These are phyloP conservation scores for Tetrastigma voinierianum DNA, from an alignment of 164 flowering plant species.

Conservation along the genomic window DNA sequence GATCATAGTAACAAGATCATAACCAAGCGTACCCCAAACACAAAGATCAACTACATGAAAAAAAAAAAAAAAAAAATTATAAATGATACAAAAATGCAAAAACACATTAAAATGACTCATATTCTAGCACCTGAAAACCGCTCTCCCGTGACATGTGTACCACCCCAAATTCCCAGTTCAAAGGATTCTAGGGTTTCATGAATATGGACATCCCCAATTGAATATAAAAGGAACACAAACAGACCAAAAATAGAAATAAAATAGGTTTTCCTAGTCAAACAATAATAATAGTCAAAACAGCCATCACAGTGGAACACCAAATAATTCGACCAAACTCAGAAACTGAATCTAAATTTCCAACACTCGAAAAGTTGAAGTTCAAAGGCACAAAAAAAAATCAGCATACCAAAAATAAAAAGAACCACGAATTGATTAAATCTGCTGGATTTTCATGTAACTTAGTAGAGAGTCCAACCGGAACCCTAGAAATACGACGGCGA, in stretches of 20 bases:
- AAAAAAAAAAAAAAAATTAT: too few relatives aligned
- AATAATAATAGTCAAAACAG: slow-evolving; percentile 7
- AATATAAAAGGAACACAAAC: neutral
- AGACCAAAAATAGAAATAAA: neutral
- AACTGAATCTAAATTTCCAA: neutral
- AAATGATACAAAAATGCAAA: too few relatives aligned
- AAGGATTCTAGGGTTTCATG: neutral
- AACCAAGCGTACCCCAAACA: too few relatives aligned
- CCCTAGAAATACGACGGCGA: slow-evolving; percentile 5
- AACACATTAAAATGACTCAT: too few relatives aligned
- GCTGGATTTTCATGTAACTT: slow-evolving; percentile 16
- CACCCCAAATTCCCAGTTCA: neutral
- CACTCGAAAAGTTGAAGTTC: neutral
- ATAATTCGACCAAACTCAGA: neutral
- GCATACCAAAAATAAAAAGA: neutral
- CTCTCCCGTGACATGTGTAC: neutral
- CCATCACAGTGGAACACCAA: neutral
- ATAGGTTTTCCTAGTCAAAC: neutral
- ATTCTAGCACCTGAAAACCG: neutral
- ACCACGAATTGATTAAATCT: slow-evolving; percentile 13
- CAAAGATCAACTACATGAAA: too few relatives aligned
- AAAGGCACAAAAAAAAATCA: slow-evolving; percentile 1
- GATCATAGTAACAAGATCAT: too few relatives aligned
- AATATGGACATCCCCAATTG: neutral
- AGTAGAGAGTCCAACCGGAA: slow-evolving; percentile 13